These are phyloP conservation scores for Luffa aegyptiaca DNA, from an alignment of 306 rosid genomes.

Conservation along the genomic window DNA sequence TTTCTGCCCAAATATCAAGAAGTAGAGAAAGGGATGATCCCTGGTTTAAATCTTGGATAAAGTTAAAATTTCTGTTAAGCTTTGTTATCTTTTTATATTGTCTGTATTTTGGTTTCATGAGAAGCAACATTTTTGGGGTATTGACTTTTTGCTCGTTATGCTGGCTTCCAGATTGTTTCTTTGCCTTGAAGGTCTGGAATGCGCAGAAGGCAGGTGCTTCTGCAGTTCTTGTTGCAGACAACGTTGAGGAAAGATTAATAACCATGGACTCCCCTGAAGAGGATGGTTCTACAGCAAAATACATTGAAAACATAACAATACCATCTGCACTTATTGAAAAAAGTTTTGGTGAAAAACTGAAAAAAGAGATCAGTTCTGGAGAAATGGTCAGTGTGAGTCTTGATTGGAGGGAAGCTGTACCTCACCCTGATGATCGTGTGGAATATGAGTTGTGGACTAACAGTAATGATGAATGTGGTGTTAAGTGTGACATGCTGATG, in stretches of 20 bases:
- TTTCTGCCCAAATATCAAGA: neutral
- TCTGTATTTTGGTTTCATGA: neutral
- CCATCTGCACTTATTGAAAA: slow-evolving; percentile 95
- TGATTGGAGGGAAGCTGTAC: slow-evolving; percentile 99
- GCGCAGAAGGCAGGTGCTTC: slow-evolving; percentile 99
- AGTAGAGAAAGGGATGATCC: neutral
- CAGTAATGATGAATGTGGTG: slow-evolving; percentile 98
- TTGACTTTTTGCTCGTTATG: slow-evolving; percentile 13
- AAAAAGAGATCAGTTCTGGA: slow-evolving; percentile 54
- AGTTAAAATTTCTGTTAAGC: neutral
- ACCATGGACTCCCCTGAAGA: slow-evolving; percentile 97
- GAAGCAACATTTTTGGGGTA: neutral
- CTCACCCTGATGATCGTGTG: slow-evolving; percentile 98
- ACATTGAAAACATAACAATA: slow-evolving; percentile 86
- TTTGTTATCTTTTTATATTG: neutral
- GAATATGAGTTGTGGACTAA: slow-evolving; percentile 97
- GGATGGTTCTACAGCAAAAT: slow-evolving; percentile 67
- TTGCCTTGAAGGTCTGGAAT: slow-evolving; percentile 97
- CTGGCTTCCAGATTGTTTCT: slow-evolving; percentile 77
- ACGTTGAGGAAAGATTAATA: slow-evolving; percentile 67
- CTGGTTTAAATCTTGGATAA: neutral
- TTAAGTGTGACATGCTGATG: slow-evolving; percentile 95
- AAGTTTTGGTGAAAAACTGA: slow-evolving; percentile 63
- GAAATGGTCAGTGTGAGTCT: slow-evolving; percentile 91
- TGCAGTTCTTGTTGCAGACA: slow-evolving; percentile 96